Evolutionary conservation across 179 eudicot species (phyloP).

Genomic region (Beta corolliflora): DNA sequence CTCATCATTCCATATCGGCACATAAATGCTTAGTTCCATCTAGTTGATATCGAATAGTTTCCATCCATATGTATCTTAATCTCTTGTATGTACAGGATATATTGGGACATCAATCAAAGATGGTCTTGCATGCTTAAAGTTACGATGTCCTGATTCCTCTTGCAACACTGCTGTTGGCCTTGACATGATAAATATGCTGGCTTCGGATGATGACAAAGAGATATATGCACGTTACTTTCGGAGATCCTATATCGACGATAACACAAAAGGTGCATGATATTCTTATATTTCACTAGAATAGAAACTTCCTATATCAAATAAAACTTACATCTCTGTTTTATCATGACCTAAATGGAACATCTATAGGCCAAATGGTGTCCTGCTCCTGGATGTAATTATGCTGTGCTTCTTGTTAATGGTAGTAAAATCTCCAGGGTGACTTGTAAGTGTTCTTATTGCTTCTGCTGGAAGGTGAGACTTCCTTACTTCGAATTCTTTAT

Average conservation of each 20-base stretch:
- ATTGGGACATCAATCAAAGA: conserved; percentile 5
- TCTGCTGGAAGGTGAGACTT: conserved; percentile 30
- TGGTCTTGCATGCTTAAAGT: background rate
- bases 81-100: conserved; percentile 19
- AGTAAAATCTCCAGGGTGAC: background rate
- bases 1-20: background rate
- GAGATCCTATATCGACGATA: conserved; percentile 8
- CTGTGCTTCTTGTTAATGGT: conserved; percentile 1
- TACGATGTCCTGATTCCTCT: conserved; percentile 18
- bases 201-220: conserved; percentile 9
- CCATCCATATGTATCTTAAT: background rate
- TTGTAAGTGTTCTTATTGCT: conserved; percentile 23
- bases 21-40: background rate
- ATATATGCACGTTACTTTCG: background rate
- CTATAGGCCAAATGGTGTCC: conserved; percentile 32
- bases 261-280: conserved; percentile 14
- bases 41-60: background rate
- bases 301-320: background rate
- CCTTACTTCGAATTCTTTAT: background rate
- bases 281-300: background rate
- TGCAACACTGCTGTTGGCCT: conserved; percentile 19
- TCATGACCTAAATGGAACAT: background rate
- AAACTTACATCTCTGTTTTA: background rate
- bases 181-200: conserved; percentile 21
- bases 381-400: conserved; percentile 14